Conservation (phyloP, 2,329 filamentous ascomycete species). For the Orbilia quercus region DNA sequence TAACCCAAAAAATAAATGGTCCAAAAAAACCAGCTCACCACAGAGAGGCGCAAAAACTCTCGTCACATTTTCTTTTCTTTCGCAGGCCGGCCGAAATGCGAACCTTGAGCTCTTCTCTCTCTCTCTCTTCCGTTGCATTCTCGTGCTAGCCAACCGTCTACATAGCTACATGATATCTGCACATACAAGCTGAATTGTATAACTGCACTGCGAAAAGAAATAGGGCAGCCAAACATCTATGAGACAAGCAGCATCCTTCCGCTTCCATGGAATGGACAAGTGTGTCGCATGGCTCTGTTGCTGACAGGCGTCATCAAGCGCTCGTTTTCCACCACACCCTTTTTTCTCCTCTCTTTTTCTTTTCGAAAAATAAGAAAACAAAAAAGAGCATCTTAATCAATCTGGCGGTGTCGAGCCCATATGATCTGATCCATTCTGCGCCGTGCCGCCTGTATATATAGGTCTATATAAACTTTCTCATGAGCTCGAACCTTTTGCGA, state of each 20-base stretch:
- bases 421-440: slow-evolving; percentile 18
- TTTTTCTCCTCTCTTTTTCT: not conserved
- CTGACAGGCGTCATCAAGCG: slow-evolving; percentile 57
- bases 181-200: slow-evolving; percentile 26
- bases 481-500: slow-evolving; percentile 37
- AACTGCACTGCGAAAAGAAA: slow-evolving; percentile 7
- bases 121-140: slow-evolving; percentile 28
- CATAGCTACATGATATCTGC: slow-evolving; percentile 25
- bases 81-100: slow-evolving; percentile 35
- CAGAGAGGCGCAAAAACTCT: slow-evolving; percentile 42
- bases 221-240: not conserved
- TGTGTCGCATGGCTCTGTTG: slow-evolving; percentile 54
- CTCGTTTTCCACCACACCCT: slow-evolving; percentile 51
- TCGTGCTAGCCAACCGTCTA: slow-evolving; percentile 21
- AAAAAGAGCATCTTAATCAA: slow-evolving; percentile 26
- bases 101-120: slow-evolving; percentile 5
- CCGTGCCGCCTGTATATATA: slow-evolving; percentile 22
- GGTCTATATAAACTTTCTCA: slow-evolving; percentile 54
- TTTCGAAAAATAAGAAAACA: slow-evolving; percentile 4
- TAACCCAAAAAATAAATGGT: slow-evolving; percentile 21
- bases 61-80: slow-evolving; percentile 27
- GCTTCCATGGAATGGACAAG: slow-evolving; percentile 47
- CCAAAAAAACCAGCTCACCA: slow-evolving; percentile 37
- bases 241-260: slow-evolving; percentile 9
- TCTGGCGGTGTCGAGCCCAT: slow-evolving; percentile 17